Evolutionary conservation across 2,329 filamentous ascomycete species (phyloP).

Genomic region (Aureobasidium sp.): DNA sequence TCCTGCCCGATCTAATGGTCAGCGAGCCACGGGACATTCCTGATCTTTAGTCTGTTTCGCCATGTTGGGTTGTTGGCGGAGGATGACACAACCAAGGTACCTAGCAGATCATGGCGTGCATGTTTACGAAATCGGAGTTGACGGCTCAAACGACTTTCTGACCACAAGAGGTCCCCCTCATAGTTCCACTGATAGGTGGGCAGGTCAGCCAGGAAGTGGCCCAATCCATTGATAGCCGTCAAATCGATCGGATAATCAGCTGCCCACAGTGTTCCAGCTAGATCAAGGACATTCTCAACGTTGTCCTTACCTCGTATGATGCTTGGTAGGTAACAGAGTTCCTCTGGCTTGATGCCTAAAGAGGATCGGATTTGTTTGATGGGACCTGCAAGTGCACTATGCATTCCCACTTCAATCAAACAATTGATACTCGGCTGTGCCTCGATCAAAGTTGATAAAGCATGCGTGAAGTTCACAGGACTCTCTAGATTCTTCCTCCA

Average conservation of each 20-base stretch:
- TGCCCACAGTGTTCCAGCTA: background rate
- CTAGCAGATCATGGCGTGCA: background rate
- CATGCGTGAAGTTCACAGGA: background rate
- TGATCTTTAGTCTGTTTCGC: constrained; percentile 16
- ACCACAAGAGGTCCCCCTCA: background rate
- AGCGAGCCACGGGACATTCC: constrained; percentile 26
- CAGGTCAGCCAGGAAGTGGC: background rate
- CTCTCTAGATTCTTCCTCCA: background rate
- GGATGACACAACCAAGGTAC: background rate
- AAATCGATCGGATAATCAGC: background rate
- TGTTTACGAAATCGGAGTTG: background rate
- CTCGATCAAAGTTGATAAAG: background rate
- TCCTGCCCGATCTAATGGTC: constrained; percentile 25
- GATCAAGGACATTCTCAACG: background rate
- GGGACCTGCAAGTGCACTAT: background rate
- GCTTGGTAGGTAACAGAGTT: background rate
- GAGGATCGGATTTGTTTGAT: background rate
- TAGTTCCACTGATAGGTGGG: background rate
- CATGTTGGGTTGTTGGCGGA: background rate
- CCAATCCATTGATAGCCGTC: background rate
- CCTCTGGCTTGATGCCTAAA: background rate
- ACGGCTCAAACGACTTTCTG: background rate
- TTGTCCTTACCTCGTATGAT: constrained; percentile 20
- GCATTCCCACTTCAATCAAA: background rate
- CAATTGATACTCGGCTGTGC: background rate